Evolutionary conservation across 352 stramenopile genomes (phyloP).

Genomic region (Pythium plurisporium): DNA sequence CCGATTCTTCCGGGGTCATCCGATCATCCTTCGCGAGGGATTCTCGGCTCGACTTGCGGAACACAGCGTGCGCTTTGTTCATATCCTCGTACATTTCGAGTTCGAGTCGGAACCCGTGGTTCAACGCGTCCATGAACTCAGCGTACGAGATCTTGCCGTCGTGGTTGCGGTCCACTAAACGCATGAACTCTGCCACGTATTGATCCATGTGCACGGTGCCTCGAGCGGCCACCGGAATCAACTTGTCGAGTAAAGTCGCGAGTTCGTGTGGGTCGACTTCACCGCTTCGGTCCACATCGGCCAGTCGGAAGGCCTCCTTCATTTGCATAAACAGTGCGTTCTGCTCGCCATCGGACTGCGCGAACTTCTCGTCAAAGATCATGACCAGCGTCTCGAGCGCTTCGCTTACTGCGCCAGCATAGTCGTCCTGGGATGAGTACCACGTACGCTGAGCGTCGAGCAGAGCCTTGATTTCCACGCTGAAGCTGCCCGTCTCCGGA

Average conservation of each 20-base stretch:
- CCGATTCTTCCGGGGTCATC: background rate
- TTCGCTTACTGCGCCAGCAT: constrained; percentile 36
- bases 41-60: background rate
- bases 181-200: constrained; percentile 78
- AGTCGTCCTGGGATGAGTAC: constrained; percentile 26
- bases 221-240: constrained; percentile 42
- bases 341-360: constrained; percentile 44
- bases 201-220: constrained; percentile 48
- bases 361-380: constrained; percentile 60
- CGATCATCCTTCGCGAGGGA: background rate
- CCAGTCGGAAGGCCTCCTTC: constrained; percentile 68
- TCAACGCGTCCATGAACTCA: constrained; percentile 75
- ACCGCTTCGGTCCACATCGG: constrained; percentile 53
- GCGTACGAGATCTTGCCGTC: constrained; percentile 61
- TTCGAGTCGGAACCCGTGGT: constrained; percentile 66
- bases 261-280: constrained; percentile 61
- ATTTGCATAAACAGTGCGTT: constrained; percentile 73
- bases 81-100: constrained; percentile 59
- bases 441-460: constrained; percentile 10
- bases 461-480: constrained; percentile 7
- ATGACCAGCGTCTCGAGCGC: constrained; percentile 49
- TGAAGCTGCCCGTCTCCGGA: constrained; percentile 11
- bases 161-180: constrained; percentile 58
- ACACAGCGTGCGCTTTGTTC: background rate
- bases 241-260: constrained; percentile 53